Percentiles rank a stretch among this genome's conserved stretches.
Evolutionary conservation across 2,329 filamentous ascomycete species (phyloP).

Genomic region (Fusarium redolens): DNA sequence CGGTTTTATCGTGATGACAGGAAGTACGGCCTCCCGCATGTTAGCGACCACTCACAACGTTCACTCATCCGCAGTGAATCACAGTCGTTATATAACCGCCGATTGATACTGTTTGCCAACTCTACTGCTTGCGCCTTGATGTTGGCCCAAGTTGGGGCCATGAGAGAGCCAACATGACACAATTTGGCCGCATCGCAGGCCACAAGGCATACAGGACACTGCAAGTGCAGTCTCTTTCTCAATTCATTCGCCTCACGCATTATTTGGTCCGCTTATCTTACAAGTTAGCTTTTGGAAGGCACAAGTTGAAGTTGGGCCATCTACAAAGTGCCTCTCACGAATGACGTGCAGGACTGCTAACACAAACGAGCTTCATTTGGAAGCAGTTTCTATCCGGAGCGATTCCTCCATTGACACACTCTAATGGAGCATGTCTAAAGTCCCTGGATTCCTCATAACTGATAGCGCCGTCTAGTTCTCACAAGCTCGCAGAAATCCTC

Average conservation of each 20-base stretch:
- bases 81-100: fast-evolving
- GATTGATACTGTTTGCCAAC: background rate
- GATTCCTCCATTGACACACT: too few relatives aligned
- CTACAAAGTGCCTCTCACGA: too few relatives aligned
- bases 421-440: fast-evolving
- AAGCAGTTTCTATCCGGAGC: background rate
- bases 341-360: too few relatives aligned
- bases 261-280: too few relatives aligned
- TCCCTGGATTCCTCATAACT: fast-evolving
- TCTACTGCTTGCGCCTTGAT: background rate
- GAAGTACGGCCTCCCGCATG: conserved; percentile 8
- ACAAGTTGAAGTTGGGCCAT: background rate
- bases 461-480: background rate
- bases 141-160: background rate
- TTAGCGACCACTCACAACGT: fast-evolving
- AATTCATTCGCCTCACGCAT: background rate
- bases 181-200: fast-evolving
- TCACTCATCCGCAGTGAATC: background rate
- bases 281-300: too few relatives aligned
- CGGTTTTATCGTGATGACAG: background rate
- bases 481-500: too few relatives aligned
- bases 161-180: fast-evolving
- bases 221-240: too few relatives aligned
- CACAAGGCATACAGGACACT: background rate
- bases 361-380: background rate